Evolutionary conservation across 2,329 filamentous ascomycete genomes (phyloP), one percentile per base, ranked within the genome.

Genomic region (Ambrosiella cleistominuta): DNA sequence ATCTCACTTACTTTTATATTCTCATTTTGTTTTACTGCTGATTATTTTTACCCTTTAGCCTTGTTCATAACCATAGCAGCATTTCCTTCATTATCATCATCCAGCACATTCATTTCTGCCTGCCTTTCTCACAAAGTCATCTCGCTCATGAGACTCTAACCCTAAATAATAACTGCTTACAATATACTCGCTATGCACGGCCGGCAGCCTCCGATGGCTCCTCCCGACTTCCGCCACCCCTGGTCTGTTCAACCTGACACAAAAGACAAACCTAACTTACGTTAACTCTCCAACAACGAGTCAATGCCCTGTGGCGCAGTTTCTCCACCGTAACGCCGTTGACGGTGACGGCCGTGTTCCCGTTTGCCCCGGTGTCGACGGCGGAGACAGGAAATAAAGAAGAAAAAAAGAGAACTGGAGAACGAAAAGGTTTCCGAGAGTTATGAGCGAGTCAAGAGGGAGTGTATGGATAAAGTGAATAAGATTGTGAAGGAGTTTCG

Each of bases 401-500:
- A n/a, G 42, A 47, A 67, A 61, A 73, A 70, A 45, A 52, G 49
- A 44, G 75, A 74, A 62, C 75, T 70, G 57, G 75, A 76, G 27
- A 84, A 85, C 61, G 78, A 83, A 66, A 74, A 81, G 49, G 70
- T 84, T 3, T 72, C 70, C 45, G 73, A 74, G 2, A 79, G 79
- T 3, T 86, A 83, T 64, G 77, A 84, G 62, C 75, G 82, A 52
- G 83, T 82, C 0, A 77, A 72, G 1, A 78, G 81, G 17, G 78
- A 82, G 63, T 87, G 83, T 65, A 75, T 74, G 17, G 75, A 77
- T 51, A 85, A 74, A 69, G 84, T 75, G 39, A 70, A 74, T 52
- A 81, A 80, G 66, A 82, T 82, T 60, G 78, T 80, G 53, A 71
- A 76, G 61, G 78, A 81, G 64, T 93, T 88, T 69, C 74, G 77